Conservation (phyloP, 768 basidiomycete genomes). For the Psilocybe cubensis region DNA sequence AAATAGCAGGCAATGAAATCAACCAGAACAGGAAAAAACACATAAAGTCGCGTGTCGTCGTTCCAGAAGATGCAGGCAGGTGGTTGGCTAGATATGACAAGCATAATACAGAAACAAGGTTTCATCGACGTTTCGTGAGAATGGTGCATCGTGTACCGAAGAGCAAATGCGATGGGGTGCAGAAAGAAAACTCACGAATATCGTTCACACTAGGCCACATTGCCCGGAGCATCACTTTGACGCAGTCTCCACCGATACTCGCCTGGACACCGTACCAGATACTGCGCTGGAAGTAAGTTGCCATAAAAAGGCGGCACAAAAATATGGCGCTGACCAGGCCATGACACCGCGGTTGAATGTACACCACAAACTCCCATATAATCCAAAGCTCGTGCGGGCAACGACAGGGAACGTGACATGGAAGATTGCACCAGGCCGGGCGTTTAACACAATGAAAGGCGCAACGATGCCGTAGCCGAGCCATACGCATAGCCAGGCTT, state of each 20-base stretch:
- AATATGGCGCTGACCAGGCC: slow-evolving; percentile 56
- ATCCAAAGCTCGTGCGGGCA: slow-evolving; percentile 74
- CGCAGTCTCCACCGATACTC: slow-evolving; percentile 81
- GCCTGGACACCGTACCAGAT: slow-evolving; percentile 83
- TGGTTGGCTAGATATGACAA: slow-evolving; percentile 54
- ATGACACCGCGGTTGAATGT: slow-evolving; percentile 76
- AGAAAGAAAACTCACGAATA: slow-evolving; percentile 50
- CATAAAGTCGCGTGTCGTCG: slow-evolving; percentile 73
- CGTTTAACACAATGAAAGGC: slow-evolving; percentile 77
- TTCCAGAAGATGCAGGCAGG: slow-evolving; percentile 75
- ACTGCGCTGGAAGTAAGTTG: slow-evolving; percentile 32
- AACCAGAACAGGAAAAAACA: slow-evolving; percentile 91
- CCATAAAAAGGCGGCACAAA: not conserved
- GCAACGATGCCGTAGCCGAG: slow-evolving; percentile 61
- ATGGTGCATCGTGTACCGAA: not conserved
- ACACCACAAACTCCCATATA: slow-evolving; percentile 81
- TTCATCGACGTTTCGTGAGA: slow-evolving; percentile 17
- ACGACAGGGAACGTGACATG: slow-evolving; percentile 82
- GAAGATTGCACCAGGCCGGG: slow-evolving; percentile 75
- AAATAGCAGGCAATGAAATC: slow-evolving; percentile 76
- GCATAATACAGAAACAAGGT: slow-evolving; percentile 8
- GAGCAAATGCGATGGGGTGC: not conserved
- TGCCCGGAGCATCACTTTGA: slow-evolving; percentile 72
- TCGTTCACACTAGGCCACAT: slow-evolving; percentile 77
- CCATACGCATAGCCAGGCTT: slow-evolving; percentile 84